These are phyloP conservation scores for Penicillium griseofulvum DNA, from an alignment of 2,329 filamentous ascomycete species.

Conservation along the genomic window DNA sequence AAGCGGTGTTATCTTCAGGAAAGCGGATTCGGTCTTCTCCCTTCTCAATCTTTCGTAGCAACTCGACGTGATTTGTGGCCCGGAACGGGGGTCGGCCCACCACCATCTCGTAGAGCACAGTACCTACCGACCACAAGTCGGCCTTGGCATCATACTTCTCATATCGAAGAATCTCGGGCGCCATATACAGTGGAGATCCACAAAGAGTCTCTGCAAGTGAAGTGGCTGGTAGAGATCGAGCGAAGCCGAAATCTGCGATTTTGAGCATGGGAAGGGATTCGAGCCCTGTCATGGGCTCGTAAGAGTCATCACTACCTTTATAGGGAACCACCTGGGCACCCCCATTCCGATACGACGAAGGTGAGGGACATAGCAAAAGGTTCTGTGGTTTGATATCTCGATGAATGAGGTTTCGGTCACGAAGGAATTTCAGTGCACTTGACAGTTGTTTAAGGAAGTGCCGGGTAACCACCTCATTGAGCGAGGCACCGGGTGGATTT, in stretches of 20 bases:
- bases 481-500: conserved; percentile 73
- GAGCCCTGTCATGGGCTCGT: conserved; percentile 77
- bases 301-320: conserved; percentile 74
- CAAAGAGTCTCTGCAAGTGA: conserved; percentile 94
- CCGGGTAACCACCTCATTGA: conserved; percentile 93
- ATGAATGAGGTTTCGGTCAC: conserved; percentile 83
- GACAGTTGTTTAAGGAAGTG: conserved; percentile 95
- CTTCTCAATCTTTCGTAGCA: conserved; percentile 87
- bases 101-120: conserved; percentile 93
- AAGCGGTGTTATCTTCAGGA: conserved; percentile 68
- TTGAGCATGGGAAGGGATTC: conserved; percentile 91
- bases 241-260: conserved; percentile 98
- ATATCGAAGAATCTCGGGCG: conserved; percentile 93
- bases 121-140: conserved; percentile 96
- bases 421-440: conserved; percentile 85
- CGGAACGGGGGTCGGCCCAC: conserved; percentile 86
- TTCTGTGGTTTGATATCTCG: conserved; percentile 98
- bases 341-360: conserved; percentile 64
- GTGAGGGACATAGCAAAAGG: conserved; percentile 80
- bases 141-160: conserved; percentile 97
- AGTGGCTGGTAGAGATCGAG: conserved; percentile 82
- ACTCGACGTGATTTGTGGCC: conserved; percentile 89
- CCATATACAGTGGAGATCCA: conserved; percentile 97
- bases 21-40: conserved; percentile 85
- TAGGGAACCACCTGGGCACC: conserved; percentile 65